These are phyloP conservation scores for Zhuliangozyma blackwelliae DNA, from an alignment of 1,139 yeast genomes.

Conservation along the genomic window DNA sequence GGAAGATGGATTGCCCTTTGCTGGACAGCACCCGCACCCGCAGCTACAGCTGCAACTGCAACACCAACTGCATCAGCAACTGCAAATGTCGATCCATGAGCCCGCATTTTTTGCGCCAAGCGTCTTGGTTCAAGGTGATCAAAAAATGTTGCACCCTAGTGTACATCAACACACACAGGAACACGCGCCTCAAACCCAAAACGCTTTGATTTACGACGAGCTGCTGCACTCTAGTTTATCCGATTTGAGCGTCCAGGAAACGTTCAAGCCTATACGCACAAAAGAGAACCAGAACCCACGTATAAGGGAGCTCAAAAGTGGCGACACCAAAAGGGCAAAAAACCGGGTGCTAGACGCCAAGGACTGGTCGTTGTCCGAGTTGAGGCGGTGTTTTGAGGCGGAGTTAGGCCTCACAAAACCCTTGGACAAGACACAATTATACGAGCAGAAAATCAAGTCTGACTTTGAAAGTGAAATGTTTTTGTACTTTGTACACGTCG, in stretches of 20 bases:
- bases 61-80: too few relatives aligned
- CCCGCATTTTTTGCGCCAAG: too few relatives aligned
- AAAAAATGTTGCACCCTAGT: too few relatives aligned
- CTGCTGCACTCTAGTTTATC: too few relatives aligned
- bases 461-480: slow-evolving; percentile 28
- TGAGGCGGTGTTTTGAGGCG: slow-evolving; percentile 23
- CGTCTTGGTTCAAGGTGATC: too few relatives aligned
- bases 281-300: slow-evolving; percentile 35
- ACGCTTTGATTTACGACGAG: too few relatives aligned
- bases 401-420: slow-evolving; percentile 16
- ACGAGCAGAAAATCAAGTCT: slow-evolving; percentile 15
- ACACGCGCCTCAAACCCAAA: too few relatives aligned
- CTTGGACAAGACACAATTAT: slow-evolving; percentile 3
- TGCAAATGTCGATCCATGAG: too few relatives aligned
- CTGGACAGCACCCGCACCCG: too few relatives aligned
- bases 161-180: too few relatives aligned
- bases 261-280: slow-evolving; percentile 34
- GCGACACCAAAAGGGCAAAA: slow-evolving; percentile 1
- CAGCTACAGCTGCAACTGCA: too few relatives aligned
- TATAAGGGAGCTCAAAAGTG: slow-evolving; percentile 26
- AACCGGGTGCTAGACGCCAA: slow-evolving; percentile 10
- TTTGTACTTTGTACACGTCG: slow-evolving; percentile 28
- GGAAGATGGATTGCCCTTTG: too few relatives aligned
- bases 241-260: neutral
- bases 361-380: slow-evolving; percentile 23